Evolutionary conservation across 2,329 filamentous ascomycete genomes (phyloP).

Genomic region (Aureobasidium musti): DNA sequence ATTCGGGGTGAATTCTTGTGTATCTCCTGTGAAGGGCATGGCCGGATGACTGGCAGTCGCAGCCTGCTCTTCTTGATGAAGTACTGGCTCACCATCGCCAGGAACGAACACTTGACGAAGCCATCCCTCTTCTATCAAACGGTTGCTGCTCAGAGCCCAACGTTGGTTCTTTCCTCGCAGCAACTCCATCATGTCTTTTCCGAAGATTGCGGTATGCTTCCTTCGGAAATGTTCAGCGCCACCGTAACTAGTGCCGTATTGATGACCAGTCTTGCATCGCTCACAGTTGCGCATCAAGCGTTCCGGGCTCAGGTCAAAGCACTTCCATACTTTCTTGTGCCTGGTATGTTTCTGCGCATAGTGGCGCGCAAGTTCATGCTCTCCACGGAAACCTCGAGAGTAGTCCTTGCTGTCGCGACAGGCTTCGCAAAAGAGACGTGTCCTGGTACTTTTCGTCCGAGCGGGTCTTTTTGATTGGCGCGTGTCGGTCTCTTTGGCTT

Average conservation of each 20-base stretch:
- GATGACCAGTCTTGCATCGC: conserved; percentile 72
- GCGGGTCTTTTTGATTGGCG: background rate
- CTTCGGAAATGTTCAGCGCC: conserved; percentile 86
- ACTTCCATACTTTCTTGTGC: conserved; percentile 63
- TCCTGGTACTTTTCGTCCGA: conserved; percentile 60
- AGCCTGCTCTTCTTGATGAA: background rate
- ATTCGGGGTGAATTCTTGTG: background rate
- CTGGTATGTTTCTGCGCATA: conserved; percentile 65
- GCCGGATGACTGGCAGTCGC: background rate
- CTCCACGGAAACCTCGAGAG: conserved; percentile 78
- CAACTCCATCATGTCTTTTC: conserved; percentile 23
- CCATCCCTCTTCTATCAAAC: conserved; percentile 25
- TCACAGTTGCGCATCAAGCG: conserved; percentile 79
- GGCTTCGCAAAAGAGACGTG: conserved; percentile 61
- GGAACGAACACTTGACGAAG: conserved; percentile 11
- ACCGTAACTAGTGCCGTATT: conserved; percentile 92
- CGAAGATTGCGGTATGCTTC: conserved; percentile 56
- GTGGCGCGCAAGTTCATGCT: conserved; percentile 67
- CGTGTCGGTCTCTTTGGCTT: background rate
- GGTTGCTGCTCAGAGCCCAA: conserved; percentile 17
- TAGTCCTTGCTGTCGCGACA: conserved; percentile 62
- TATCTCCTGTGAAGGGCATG: background rate
- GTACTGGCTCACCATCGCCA: conserved; percentile 16
- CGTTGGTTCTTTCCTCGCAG: conserved; percentile 19
- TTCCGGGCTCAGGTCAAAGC: conserved; percentile 60